Base-by-base conservation (phyloP, 2,329 filamentous ascomycete species). In the Diaporthe citrichinensis region DNA sequence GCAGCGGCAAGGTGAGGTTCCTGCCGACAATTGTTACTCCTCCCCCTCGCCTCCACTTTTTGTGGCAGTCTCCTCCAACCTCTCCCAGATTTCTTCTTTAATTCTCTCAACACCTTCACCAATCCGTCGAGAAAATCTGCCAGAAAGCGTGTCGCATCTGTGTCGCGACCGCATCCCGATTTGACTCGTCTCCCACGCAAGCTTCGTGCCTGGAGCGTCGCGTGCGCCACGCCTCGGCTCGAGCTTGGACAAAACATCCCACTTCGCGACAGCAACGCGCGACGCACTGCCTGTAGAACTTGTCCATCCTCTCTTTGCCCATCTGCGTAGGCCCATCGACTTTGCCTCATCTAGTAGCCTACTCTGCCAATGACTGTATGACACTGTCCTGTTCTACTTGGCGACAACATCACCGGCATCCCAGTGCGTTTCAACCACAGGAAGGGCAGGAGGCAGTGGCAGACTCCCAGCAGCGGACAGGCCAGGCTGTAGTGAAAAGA, bases 401-500 rank as follows among this genome's bases (percentile, higher is more conserved):
- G 46, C 59, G 36, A 44, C 71, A 65, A 44, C 55, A 57, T 23
- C 36, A 73, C 58, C 57, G 41, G 46, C 58, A 61, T n/a, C 49
- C 65, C 34, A 41, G 23, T 41, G 65, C 65, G 46, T 39, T 55
- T 28, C 49, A 39, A 68, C 31, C 28, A 53, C 46, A 39, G 7
- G 34, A 41, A 69, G n/a, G 23, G 65, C 34, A 55, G 34, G 34
- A 69, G 34, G 12, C 65, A 69, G 46, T 23, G 28, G 34, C 31
- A 65, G 55, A 31, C 31, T 34, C 36, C 36, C 25, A 51, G 49
- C 44, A 41, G 25, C 59, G 46, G 58, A 55, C 34, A 71, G 25
- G 69, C 23, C 78, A 73, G 17, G 71, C 65, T 78, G 77, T 77
- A 75, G 75, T 65, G 75, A 77, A 9, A 74, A 73, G 72, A 69